Base-by-base conservation (phyloP, 352 stramenopile genomes). In the Phytophthora sansomeana region DNA sequence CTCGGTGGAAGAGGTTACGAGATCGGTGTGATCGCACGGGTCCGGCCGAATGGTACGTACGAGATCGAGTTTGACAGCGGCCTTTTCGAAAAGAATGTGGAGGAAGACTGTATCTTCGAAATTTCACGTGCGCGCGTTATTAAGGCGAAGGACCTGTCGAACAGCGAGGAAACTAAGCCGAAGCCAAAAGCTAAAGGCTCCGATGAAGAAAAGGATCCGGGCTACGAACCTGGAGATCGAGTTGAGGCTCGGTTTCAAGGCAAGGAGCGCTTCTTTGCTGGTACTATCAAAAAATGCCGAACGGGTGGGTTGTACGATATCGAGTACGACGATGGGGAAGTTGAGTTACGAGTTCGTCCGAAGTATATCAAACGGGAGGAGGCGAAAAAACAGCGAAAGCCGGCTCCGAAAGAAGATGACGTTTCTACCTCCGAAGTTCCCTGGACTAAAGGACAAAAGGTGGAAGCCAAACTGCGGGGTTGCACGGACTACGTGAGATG, bases 61-160 rank as follows among this genome's bases (percentile, higher is more conserved):
- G 81, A 92, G 58, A 76, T 92, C 38, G 82, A 90, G 46, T 89
- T 90, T 62, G 81, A 90, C 55, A 84, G 43, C 58, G 83, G 81
- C 0, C 69, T 86, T 36, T 73, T 55, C 14, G 81, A 92, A 36
- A 81, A 87, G 42, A 77, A 85, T 33, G 78, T 89, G 11, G 76
- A 85, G 13, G 81, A 84, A 36, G 53, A 63, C 36, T 76, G 69
- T 29, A 74, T 89, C 17, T 50, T 69, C 7, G 71, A 83, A 26
- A 79, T 85, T 21, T 72, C 73, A 17, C 69, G 75, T 13, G 69
- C 75, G 10, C 69, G 72, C 33, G 44, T 85, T 35, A 63, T 86
- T 33, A 50, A 56, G 28, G 56, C 77, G 16, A 69, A 59, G n/a
- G 60, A 67, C 16, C 24, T 70, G 7, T 52, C 60, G 7, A 53